Evolutionary conservation across 768 basidiomycete genomes (phyloP), one percentile per base, ranked within the genome.

Genomic region (Suillus sp.): DNA sequence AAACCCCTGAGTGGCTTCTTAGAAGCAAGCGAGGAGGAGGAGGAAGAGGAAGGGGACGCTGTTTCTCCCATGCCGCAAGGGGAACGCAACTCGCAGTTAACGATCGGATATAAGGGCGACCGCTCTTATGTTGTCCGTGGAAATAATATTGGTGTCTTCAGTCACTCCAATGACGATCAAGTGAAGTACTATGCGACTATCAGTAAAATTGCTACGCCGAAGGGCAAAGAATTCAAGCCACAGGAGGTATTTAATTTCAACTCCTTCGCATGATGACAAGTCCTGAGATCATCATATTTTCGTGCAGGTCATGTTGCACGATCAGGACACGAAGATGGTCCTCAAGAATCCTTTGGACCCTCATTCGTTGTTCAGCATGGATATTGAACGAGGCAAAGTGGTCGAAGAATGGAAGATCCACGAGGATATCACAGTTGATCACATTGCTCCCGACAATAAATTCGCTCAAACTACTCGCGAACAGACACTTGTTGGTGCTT

Each of bases 321-420:
- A 96, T 67, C 93, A 95, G 86, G 97, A 99, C 75, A 85, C 87
- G 50, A 94, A 93, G 78, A 95, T 99, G 95, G 79, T 99, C 60
- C 74, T 99, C 62, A 92, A 93, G 86, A 91, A 97, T 72, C 88
- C 93, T 4, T 74, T 77, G 43, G 86, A 94, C 43, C 88, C 90
- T 3, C 86, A 93, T 69, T 89, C 95, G 0, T 78, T 99, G 48
- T 97, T 87, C 78, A 87, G 82, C 66, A 87, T 99, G 84, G 97
- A 99, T 78, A 85, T 99, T 65, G 91, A 96, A 75, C 88, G 88
- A 30, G 97, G 94, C 48, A 96, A 97, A 77, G 88, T 99, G 34
- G 94, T 99, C 25, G 97, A 99, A 73, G 97, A 99, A 74, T 98
- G 95, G 95, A 96, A 95, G 73, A 88, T 99, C n/a, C 90, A 95